Conservation (phyloP, 1,284 basidiomycete genomes). For the Cerioporus squamosus region DNA sequence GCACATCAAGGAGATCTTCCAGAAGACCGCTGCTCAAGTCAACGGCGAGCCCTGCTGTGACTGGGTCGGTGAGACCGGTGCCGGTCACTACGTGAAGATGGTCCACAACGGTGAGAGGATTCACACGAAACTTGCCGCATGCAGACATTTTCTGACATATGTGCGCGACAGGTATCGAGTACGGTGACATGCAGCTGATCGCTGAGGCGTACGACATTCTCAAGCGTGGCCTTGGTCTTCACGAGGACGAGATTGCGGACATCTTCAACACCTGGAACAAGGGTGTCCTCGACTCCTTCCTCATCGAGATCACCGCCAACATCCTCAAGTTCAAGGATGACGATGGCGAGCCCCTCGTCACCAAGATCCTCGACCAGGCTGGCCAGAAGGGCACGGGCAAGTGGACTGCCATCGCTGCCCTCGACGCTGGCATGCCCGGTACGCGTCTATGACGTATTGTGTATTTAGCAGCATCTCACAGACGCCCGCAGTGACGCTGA, state of each 20-base stretch:
- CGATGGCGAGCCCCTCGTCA: conserved; percentile 89
- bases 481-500: conserved; percentile 82
- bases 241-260: conserved; percentile 86
- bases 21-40: conserved; percentile 95
- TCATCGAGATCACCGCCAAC: conserved; percentile 97
- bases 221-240: conserved; percentile 91
- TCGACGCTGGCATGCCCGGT: conserved; percentile 93
- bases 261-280: conserved; percentile 96
- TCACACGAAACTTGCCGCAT: conserved; percentile 25
- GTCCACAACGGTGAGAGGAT: conserved; percentile 88
- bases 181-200: conserved; percentile 99
- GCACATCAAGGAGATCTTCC: conserved; percentile 98
- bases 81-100: conserved; percentile 98
- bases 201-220: conserved; percentile 99
- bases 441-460: conserved; percentile 29
- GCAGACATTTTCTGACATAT: conserved; percentile 14
- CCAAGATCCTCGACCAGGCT: conserved; percentile 94
- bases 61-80: conserved; percentile 97
- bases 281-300: conserved; percentile 99
- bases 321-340: conserved; percentile 97
- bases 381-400: conserved; percentile 99
- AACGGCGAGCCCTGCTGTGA: conserved; percentile 98
- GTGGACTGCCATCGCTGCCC: conserved; percentile 99
- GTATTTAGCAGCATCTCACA: not conserved
- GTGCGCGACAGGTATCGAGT: conserved; percentile 82